A percentile compares a stretch with the other conserved stretches of the same genome.
phyloP scores from a whole-genome alignment of 202 grass and related monocot genomes.

The Schoenoplectus triqueter region DNA sequence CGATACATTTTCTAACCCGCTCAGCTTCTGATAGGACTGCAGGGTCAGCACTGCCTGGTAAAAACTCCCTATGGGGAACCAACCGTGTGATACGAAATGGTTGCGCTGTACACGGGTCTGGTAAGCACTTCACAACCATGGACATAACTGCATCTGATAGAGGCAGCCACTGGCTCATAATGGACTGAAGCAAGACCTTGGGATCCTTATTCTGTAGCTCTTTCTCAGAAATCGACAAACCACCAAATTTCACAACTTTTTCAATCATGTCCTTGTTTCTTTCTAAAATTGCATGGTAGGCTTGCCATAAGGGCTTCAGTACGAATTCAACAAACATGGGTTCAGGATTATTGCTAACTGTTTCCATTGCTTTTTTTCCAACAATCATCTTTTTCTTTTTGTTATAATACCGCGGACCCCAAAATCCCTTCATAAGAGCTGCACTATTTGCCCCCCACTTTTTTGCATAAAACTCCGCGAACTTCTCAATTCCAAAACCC shows the following conservation, averaged over 20 bases:
- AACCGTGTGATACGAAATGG: constrained; percentile 61
- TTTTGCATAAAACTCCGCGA: constrained; percentile 66
- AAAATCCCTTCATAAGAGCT: constrained; percentile 76
- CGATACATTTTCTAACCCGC: constrained; percentile 71
- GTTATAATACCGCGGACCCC: constrained; percentile 75
- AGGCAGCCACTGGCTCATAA: constrained; percentile 86
- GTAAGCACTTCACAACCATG: constrained; percentile 86
- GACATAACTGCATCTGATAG: constrained; percentile 76
- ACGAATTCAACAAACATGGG: constrained; percentile 94
- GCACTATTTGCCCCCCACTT: constrained; percentile 53
- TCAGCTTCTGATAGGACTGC: constrained; percentile 64
- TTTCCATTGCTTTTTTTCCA: constrained; percentile 74
- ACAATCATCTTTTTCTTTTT: constrained; percentile 78
- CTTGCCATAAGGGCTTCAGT: constrained; percentile 69
- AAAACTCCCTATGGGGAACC: constrained; percentile 71
- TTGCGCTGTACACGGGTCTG: constrained; percentile 71
- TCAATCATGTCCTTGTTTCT: constrained; percentile 48
- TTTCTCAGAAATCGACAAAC: constrained; percentile 53
- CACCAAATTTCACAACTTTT: constrained; percentile 61
- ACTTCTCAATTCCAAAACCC: constrained; percentile 86
- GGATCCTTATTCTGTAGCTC: constrained; percentile 83
- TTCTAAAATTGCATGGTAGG: constrained; percentile 59
- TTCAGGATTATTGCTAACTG: constrained; percentile 52
- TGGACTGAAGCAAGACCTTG: constrained; percentile 73
- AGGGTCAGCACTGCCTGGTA: constrained; percentile 43